Evolutionary conservation across 768 basidiomycete species (phyloP), one percentile per base, ranked within the genome.

Genomic region (Lyophyllum decastes): DNA sequence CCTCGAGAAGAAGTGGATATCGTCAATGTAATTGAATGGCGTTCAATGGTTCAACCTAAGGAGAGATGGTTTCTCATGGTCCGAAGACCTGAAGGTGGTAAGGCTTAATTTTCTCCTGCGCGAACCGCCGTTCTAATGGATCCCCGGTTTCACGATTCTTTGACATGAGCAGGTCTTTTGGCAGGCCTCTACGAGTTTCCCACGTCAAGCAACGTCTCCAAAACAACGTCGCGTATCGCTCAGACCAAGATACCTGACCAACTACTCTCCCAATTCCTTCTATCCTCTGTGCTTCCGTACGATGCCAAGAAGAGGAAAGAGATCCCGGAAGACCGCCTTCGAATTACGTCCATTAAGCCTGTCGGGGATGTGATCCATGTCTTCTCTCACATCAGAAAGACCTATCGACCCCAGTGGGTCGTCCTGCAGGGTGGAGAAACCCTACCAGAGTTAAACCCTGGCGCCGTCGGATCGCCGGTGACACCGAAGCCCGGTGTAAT

Each of bases 171-270:
- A 97, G 95, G 95, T 22, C 86, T 98, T 46, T 78, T 98, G 52
- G 95, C 93, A 19, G 94, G 95, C 10, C 75, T 98, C 41, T 87
- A 88, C 69, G 94, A 98, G 66, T 95, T 95, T 74, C 92, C 94
- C 54, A 84, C 90, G 21, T 71, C 74, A 38, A 68, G 82, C 54
- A 78, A 88, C 68, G 78, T 89, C 55, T 68, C 79, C 40, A 73
- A 71, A 64, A 71, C 77, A 45, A 74, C 77, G 10, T 74, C 78
- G 70, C 47, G 59, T 57, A 63, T 72, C 78, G 55, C 72, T 79
- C 63, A 75, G 71, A 55, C 72, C 66, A 62, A 68, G 52, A 58
- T 68, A 49, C 64, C 71, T 64, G 73, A 73, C 27, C 61, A 68
- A 57, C 71, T 85, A 30, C 70, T 90, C 51, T 74, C 78, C 30